Percentiles rank a stretch among this genome's conserved stretches.
Evolutionary conservation across 2,329 filamentous ascomycete species (phyloP).

Genomic region (Shiraia bambusicola): DNA sequence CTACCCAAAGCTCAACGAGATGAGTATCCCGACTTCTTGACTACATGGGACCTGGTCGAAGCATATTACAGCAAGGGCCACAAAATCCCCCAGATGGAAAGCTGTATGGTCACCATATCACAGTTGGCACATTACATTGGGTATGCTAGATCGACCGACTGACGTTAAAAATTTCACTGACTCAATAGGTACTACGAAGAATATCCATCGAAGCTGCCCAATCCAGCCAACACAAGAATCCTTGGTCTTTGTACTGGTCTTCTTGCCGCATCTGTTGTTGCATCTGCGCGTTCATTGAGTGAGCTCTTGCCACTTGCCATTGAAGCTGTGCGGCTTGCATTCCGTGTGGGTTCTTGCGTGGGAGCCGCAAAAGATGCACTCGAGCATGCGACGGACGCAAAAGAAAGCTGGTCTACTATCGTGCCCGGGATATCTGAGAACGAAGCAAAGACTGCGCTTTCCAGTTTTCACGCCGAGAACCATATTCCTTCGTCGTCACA

Average conservation of each 20-base stretch:
- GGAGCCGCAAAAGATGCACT: constrained; percentile 48
- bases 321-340: constrained; percentile 66
- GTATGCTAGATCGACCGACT: constrained; percentile 46
- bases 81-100: constrained; percentile 65
- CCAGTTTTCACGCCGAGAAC: constrained; percentile 60
- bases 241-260: constrained; percentile 70
- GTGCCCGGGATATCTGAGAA: constrained; percentile 59
- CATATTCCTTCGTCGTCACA: constrained; percentile 52
- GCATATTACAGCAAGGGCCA: constrained; percentile 59
- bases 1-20: constrained; percentile 60
- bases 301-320: constrained; percentile 64
- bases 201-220: constrained; percentile 56
- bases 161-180: constrained; percentile 26
- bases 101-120: constrained; percentile 63
- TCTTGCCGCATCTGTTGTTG: constrained; percentile 68
- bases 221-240: constrained; percentile 53
- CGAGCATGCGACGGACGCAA: constrained; percentile 56
- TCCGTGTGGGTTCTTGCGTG: constrained; percentile 59
- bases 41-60: constrained; percentile 65
- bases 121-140: constrained; percentile 71
- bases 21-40: constrained; percentile 63
- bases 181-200: constrained; percentile 48
- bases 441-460: constrained; percentile 54
- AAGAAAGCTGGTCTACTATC: constrained; percentile 68
- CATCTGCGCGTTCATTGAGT: constrained; percentile 62